Base-by-base conservation (phyloP, 257 asterid species). In the Striga asiatica region DNA sequence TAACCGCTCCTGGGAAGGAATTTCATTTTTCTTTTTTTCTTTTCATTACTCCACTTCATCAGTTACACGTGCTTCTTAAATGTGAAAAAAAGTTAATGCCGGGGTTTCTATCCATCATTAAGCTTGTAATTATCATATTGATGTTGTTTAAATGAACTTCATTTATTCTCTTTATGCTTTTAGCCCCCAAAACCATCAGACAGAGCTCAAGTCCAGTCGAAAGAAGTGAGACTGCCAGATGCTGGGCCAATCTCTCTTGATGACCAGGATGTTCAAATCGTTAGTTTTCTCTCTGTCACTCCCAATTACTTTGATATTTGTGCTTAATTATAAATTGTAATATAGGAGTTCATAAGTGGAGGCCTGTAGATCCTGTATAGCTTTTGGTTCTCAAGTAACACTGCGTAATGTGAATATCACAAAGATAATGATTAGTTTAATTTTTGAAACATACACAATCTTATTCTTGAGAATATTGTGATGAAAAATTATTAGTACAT, bases 261-360 rank as follows among this genome's bases (percentile, higher is more conserved):
- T 54, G 96, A 89, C 41, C 94, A 81, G 73, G 97, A 89, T 73
- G 86, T 89, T 71, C 82, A 74, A 38, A 85, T 89, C 49, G 97
- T 85, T 32, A 75, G 93, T 83, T 66, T 52, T 16, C 47, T 28
- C 58, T 27, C 37, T 50, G 56, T 63, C 65, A 20, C 57, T 65
- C 35, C 58, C 39, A 39, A 10, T 46, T 20, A 24, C 20, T 48
- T 22, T 16, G 8, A 12, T 45, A n/a, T 41, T 37, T 23, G 7
- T 14, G 54, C 43, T 53, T 8, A 63, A 66, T 42, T 17, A 53
- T 20, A 32, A 50, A 27, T 50, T 65, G 17, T 50, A 17, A 14
- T 22, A 21, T 28, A 10, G 50, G 21, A 32, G 27, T 32, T 7
- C 54, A 5, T 46, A 13, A 61, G 38, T 6, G 16, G 6, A 38